Evolutionary conservation across 1,139 yeast species (phyloP).

Genomic region (Meyerozyma sp.): DNA sequence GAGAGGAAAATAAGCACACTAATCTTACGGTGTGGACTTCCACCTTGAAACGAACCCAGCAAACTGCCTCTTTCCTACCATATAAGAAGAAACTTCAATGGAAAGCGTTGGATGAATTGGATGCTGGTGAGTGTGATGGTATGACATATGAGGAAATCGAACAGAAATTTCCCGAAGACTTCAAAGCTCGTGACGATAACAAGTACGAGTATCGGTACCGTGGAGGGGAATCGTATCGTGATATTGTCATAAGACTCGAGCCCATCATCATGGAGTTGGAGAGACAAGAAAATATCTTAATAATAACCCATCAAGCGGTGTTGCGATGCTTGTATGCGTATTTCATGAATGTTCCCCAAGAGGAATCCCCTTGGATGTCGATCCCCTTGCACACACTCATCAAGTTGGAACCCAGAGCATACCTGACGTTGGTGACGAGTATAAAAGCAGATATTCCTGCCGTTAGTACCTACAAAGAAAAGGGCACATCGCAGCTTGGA

Average conservation of each 20-base stretch:
- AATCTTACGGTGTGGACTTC: conserved; percentile 95
- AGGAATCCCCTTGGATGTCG: conserved; percentile 98
- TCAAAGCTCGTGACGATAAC: conserved; percentile 91
- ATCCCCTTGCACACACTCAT: conserved; percentile 94
- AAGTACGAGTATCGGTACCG: conserved; percentile 93
- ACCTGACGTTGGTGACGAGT: conserved; percentile 79
- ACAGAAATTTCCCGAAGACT: conserved; percentile 82
- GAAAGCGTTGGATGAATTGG: conserved; percentile 96
- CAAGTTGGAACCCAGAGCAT: conserved; percentile 90
- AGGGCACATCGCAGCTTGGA: conserved; percentile 80
- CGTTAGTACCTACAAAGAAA: conserved; percentile 91
- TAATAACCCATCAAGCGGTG: conserved; percentile 97
- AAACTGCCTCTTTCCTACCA: conserved; percentile 80
- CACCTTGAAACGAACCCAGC: conserved; percentile 86
- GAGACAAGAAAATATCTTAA: conserved; percentile 91
- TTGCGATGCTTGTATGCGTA: conserved; percentile 94
- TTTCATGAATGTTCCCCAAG: conserved; percentile 97
- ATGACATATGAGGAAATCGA: conserved; percentile 77
- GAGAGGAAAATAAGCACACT: conserved; percentile 54
- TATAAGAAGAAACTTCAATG: conserved; percentile 77
- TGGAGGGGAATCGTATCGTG: conserved; percentile 96
- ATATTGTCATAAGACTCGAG: conserved; percentile 88
- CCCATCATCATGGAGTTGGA: conserved; percentile 98
- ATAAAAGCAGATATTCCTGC: conserved; percentile 97
- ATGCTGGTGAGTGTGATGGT: conserved; percentile 98